A percentile compares a stretch with the other conserved stretches of the same genome.
These are phyloP conservation scores for Erythrophleum ivorense DNA, from an alignment of 331 rosid genomes.

Conservation along the genomic window DNA sequence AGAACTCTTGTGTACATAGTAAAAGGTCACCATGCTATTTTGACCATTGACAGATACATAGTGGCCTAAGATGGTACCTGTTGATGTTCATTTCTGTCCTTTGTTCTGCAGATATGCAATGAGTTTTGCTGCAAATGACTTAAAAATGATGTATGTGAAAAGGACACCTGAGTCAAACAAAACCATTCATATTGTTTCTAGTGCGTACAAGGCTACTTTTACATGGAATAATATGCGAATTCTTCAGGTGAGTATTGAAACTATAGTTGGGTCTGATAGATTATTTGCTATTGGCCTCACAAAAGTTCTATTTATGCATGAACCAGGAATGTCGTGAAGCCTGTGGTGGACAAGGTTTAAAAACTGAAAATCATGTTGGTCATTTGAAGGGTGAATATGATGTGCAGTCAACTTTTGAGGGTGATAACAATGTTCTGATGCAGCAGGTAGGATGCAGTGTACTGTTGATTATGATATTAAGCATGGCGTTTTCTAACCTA, in stretches of 20 bases:
- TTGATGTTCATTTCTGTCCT: conserved; percentile 29
- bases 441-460: conserved; percentile 71
- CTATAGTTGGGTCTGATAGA: conserved; percentile 17
- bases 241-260: conserved; percentile 68
- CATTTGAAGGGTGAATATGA: conserved; percentile 77
- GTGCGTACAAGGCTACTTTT: conserved; percentile 83
- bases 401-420: conserved; percentile 95
- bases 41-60: conserved; percentile 29
- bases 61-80: conserved; percentile 7
- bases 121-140: conserved; percentile 78
- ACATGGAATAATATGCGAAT: conserved; percentile 94
- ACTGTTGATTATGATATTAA: conserved; percentile 20
- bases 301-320: conserved; percentile 33
- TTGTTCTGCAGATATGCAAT: conserved; percentile 73
- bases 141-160: conserved; percentile 70
- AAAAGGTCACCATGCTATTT: conserved; percentile 20
- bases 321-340: conserved; percentile 97
- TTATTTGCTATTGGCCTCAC: conserved; percentile 26
- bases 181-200: conserved; percentile 81
- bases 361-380: conserved; percentile 91
- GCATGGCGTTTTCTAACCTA: conserved; percentile 10
- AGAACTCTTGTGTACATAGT: conserved; percentile 25
- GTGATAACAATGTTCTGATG: conserved; percentile 97
- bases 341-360: conserved; percentile 90
- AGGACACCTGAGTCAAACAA: conserved; percentile 77